Evolutionary conservation across 2,329 filamentous ascomycete species (phyloP).

Genomic region (Pseudocercospora cruenta): DNA sequence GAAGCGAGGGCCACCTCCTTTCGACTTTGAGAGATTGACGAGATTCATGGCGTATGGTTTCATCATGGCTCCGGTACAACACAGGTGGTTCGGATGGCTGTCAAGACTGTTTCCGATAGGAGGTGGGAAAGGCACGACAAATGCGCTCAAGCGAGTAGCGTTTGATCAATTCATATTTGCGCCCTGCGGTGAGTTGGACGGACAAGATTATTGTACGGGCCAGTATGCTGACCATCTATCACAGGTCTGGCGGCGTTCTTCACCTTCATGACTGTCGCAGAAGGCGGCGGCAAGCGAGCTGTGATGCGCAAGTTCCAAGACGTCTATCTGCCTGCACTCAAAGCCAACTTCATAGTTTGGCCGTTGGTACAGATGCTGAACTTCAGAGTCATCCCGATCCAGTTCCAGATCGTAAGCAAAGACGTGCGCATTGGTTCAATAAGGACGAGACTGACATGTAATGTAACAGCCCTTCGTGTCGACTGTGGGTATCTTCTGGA

Average conservation of each 20-base stretch:
- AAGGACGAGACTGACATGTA: conserved; percentile 13
- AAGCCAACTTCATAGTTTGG: conserved; percentile 96
- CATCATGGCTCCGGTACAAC: conserved; percentile 91
- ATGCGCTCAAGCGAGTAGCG: conserved; percentile 85
- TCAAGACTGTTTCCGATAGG: conserved; percentile 80
- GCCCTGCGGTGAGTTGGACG: conserved; percentile 67
- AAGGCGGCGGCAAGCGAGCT: conserved; percentile 83
- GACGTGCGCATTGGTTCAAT: neutral
- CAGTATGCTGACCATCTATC: neutral
- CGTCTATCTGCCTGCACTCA: conserved; percentile 90
- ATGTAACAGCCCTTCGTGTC: conserved; percentile 85
- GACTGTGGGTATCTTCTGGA: conserved; percentile 95
- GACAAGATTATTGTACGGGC: neutral
- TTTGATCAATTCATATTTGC: conserved; percentile 94
- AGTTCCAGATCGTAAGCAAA: conserved; percentile 86
- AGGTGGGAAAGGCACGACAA: conserved; percentile 56
- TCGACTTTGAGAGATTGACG: conserved; percentile 92
- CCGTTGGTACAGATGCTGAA: conserved; percentile 95
- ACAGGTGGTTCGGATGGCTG: conserved; percentile 92
- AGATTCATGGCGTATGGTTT: conserved; percentile 98
- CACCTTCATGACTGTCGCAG: conserved; percentile 92
- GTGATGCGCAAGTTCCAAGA: conserved; percentile 84
- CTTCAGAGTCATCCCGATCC: conserved; percentile 91
- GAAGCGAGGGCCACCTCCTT: conserved; percentile 71
- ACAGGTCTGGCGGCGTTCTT: conserved; percentile 83